phyloP scores from a whole-genome alignment of 1,284 basidiomycete genomes.

The Puccinia hordei region DNA sequence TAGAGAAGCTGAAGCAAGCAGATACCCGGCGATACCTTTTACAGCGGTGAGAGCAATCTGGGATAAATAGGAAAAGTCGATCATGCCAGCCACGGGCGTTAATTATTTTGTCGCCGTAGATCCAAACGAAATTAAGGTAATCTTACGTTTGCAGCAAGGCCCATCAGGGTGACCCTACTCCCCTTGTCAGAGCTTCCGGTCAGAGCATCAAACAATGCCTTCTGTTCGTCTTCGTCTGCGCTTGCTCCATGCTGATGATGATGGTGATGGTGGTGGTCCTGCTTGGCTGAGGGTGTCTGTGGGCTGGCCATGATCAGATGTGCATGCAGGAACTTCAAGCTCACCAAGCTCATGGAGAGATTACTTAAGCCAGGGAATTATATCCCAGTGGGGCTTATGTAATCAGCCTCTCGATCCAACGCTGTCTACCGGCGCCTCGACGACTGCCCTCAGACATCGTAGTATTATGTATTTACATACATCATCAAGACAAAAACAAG shows the following conservation, averaged over 20 bases:
- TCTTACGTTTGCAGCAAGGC: conserved; percentile 79
- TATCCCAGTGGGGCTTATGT: background rate
- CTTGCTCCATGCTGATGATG: conserved; percentile 51
- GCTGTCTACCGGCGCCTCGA: no score
- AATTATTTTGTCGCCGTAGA: conserved; percentile 57
- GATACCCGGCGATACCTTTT: conserved; percentile 55
- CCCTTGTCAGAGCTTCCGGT: conserved; percentile 59
- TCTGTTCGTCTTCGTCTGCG: conserved; percentile 58
- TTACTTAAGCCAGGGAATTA: background rate
- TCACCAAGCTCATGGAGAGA: no score
- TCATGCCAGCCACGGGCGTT: background rate
- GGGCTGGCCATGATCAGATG: background rate
- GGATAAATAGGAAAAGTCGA: background rate
- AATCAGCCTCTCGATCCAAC: no score
- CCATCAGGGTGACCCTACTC: conserved; percentile 62
- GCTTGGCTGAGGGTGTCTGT: background rate
- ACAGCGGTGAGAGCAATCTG: conserved; percentile 29
- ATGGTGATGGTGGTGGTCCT: conserved; percentile 8
- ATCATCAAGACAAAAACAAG: no score
- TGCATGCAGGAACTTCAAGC: no score
- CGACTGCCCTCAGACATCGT: no score
- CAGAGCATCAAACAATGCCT: conserved; percentile 57
- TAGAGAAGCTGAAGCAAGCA: conserved; percentile 77
- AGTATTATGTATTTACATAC: no score
- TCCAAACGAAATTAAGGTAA: conserved; percentile 64